A percentile compares a stretch with the other conserved stretches of the same genome.
phyloP scores from a whole-genome alignment of 2,329 filamentous ascomycete species.

The Tolypocladium capitatum region DNA sequence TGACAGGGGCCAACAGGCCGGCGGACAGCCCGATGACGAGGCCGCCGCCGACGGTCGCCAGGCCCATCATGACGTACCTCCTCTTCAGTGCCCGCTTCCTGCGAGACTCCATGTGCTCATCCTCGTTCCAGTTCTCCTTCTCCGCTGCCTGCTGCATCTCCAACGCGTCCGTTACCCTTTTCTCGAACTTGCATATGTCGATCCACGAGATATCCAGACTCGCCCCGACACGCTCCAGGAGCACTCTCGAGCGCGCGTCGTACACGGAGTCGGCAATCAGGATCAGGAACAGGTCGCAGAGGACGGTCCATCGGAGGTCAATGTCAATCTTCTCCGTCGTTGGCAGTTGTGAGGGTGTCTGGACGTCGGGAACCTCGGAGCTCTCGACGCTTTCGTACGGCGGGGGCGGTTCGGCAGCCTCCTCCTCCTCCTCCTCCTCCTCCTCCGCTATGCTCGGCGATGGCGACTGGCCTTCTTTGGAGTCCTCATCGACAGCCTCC shows the following conservation, averaged over 20 bases:
- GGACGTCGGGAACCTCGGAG: conserved; percentile 65
- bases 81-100: conserved; percentile 70
- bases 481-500: conserved; percentile 3
- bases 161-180: conserved; percentile 86
- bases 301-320: conserved; percentile 89
- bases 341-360: conserved; percentile 70
- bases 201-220: conserved; percentile 76
- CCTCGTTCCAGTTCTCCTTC: conserved; percentile 96
- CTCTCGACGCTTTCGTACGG: conserved; percentile 50
- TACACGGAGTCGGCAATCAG: conserved; percentile 95
- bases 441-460: conserved; percentile 25
- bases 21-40: conserved; percentile 92
- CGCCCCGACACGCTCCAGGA: conserved; percentile 72
- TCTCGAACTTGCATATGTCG: conserved; percentile 94
- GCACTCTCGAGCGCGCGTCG: conserved; percentile 70
- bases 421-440: not conserved
- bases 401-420: conserved; percentile 37
- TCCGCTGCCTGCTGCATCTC: conserved; percentile 95
- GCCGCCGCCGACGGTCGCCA: conserved; percentile 89
- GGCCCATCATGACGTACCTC: conserved; percentile 87
- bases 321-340: conserved; percentile 80
- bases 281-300: conserved; percentile 89
- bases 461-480: conserved; percentile 7
- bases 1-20: conserved; percentile 80
- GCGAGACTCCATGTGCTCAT: conserved; percentile 79